Conservation (phyloP, 257 asterid species). For the Solanum lycopersicoides region DNA sequence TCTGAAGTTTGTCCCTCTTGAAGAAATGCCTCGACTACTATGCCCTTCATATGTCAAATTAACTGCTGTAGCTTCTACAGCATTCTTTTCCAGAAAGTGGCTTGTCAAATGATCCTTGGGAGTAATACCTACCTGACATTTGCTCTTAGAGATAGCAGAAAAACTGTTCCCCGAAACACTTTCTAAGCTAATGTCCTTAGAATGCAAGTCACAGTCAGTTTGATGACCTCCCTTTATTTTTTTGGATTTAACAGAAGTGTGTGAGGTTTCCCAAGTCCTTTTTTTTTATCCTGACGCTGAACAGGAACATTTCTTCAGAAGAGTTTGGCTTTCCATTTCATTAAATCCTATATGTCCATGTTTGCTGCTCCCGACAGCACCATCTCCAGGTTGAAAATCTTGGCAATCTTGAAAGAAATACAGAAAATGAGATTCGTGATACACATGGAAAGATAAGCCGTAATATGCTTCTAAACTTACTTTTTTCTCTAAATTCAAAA, state of each 20-base stretch:
- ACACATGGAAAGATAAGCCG: neutral
- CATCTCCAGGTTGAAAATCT: conserved; percentile 12
- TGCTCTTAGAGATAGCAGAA: conserved; percentile 12
- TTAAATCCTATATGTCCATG: neutral
- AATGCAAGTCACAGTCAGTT: conserved; percentile 28
- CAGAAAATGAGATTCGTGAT: neutral
- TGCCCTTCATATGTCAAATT: conserved; percentile 14
- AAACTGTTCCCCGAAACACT: conserved; percentile 14
- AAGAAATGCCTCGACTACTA: conserved; percentile 8
- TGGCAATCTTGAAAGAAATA: conserved; percentile 15
- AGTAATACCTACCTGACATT: conserved; percentile 10
- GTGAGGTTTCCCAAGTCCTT: conserved; percentile 77
- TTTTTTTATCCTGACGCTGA: conserved; percentile 41
- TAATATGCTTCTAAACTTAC: neutral
- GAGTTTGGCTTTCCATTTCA: neutral
- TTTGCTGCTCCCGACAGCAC: neutral
- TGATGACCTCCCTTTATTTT: conserved; percentile 69
- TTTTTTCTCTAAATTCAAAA: neutral
- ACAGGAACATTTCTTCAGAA: conserved; percentile 26
- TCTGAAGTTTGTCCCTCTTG: conserved; percentile 16
- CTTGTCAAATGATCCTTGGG: conserved; percentile 8
- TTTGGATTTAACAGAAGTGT: conserved; percentile 73
- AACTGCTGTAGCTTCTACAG: conserved; percentile 18
- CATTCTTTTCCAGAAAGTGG: conserved; percentile 18
- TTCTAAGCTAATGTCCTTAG: conserved; percentile 28